Conservation (phyloP, 352 stramenopile genomes). For the Blastocystis sp. region DNA sequence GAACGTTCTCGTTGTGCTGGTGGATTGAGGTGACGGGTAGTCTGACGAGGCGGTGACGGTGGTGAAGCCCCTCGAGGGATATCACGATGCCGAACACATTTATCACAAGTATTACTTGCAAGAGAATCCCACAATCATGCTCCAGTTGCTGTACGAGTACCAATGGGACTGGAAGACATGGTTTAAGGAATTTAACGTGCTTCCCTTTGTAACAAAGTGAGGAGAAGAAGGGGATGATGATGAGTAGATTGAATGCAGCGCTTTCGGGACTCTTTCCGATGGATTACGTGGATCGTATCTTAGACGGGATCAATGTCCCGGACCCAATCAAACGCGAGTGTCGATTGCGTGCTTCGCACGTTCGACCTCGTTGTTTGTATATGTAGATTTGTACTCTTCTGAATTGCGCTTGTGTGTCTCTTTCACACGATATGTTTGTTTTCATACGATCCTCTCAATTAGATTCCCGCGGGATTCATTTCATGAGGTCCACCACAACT, state of each 20-base stretch:
- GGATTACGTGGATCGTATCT: constrained; percentile 5
- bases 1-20: background rate
- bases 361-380: background rate
- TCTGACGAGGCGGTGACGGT: background rate
- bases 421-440: background rate
- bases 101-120: constrained; percentile 49
- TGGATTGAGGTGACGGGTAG: background rate
- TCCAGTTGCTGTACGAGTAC: constrained; percentile 39
- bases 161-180: constrained; percentile 28
- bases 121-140: constrained; percentile 18
- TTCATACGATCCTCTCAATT: background rate
- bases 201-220: constrained; percentile 41
- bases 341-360: background rate
- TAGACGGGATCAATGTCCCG: constrained; percentile 31
- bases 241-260: background rate
- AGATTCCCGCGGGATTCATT: background rate
- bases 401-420: background rate
- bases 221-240: background rate
- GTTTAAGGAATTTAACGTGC: constrained; percentile 38
- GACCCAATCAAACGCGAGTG: constrained; percentile 30
- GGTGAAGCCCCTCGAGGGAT: background rate
- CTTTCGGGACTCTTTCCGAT: background rate
- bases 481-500: background rate
- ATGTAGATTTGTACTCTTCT: background rate
- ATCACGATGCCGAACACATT: constrained; percentile 35